Evolutionary conservation across 768 basidiomycete genomes (phyloP).

Genomic region (Suillus sp.): DNA sequence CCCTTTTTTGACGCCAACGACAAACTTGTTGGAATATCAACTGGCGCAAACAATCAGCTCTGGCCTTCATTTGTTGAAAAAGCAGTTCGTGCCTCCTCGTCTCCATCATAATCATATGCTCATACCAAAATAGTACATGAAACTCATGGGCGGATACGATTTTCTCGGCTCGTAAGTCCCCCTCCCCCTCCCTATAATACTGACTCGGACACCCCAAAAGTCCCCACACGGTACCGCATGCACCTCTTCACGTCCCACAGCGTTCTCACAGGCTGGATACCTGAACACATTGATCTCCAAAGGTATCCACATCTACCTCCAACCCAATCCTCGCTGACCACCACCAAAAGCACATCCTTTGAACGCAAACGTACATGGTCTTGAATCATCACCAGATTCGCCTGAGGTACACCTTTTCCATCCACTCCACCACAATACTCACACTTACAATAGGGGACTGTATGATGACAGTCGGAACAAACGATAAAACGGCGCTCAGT

Average conservation of each 20-base stretch:
- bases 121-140: constrained; percentile 89
- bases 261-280: constrained; percentile 85
- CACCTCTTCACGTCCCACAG: constrained; percentile 36
- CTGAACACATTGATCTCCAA: constrained; percentile 73
- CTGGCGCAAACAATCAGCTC: too few relatives aligned
- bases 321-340: not conserved
- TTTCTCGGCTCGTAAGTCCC: too few relatives aligned
- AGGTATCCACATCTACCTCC: constrained; percentile 43
- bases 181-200: not conserved
- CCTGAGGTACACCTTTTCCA: constrained; percentile 43
- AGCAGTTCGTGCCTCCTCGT: constrained; percentile 50
- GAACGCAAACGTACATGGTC: constrained; percentile 84
- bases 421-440: not conserved
- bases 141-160: constrained; percentile 87
- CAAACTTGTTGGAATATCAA: too few relatives aligned
- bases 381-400: constrained; percentile 61
- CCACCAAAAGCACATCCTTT: constrained; percentile 54
- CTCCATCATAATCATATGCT: constrained; percentile 10
- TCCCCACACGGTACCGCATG: constrained; percentile 8
- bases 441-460: constrained; percentile 54
- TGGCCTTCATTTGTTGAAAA: too few relatives aligned
- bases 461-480: constrained; percentile 81
- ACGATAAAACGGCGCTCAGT: constrained; percentile 37
- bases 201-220: constrained; percentile 23
- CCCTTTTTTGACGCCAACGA: too few relatives aligned